Evolutionary conservation across 1,284 basidiomycete species (phyloP).

Genomic region (Pseudozyma hubeiensis): DNA sequence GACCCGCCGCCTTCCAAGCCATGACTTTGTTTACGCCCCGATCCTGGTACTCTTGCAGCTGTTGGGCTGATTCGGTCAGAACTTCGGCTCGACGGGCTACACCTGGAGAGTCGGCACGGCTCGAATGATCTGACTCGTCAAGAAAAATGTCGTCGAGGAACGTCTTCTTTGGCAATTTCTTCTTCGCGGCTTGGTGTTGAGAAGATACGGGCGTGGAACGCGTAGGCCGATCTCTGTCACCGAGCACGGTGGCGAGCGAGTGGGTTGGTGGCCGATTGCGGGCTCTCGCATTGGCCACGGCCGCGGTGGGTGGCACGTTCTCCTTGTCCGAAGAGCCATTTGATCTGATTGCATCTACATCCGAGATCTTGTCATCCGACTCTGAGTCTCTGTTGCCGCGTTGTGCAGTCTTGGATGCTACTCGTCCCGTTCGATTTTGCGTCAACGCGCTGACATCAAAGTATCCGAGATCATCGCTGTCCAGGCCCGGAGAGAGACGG

Average conservation of each 20-base stretch:
- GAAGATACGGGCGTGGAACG: conserved; percentile 29
- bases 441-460: conserved; percentile 15
- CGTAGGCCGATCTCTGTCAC: conserved; percentile 10
- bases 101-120: conserved; percentile 28
- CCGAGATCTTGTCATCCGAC: conserved; percentile 1
- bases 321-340: conserved; percentile 45
- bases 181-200: neutral
- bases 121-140: conserved; percentile 10
- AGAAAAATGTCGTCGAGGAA: conserved; percentile 24
- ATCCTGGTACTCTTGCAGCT: conserved; percentile 29
- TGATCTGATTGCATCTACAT: neutral
- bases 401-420: neutral
- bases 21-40: conserved; percentile 38
- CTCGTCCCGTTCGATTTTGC: neutral
- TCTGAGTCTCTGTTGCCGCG: neutral
- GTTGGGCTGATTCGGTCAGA: conserved; percentile 12
- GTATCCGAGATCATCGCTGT: conserved; percentile 40
- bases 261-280: conserved; percentile 4
- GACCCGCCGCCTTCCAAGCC: conserved; percentile 46
- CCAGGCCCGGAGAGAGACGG: conserved; percentile 23
- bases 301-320: conserved; percentile 29
- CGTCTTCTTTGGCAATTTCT: neutral
- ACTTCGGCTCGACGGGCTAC: conserved; percentile 22
- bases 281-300: neutral
- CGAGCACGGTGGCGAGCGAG: conserved; percentile 14